Evolutionary conservation across 179 eudicot genomes (phyloP).

Genomic region (Spinacia oleracea): DNA sequence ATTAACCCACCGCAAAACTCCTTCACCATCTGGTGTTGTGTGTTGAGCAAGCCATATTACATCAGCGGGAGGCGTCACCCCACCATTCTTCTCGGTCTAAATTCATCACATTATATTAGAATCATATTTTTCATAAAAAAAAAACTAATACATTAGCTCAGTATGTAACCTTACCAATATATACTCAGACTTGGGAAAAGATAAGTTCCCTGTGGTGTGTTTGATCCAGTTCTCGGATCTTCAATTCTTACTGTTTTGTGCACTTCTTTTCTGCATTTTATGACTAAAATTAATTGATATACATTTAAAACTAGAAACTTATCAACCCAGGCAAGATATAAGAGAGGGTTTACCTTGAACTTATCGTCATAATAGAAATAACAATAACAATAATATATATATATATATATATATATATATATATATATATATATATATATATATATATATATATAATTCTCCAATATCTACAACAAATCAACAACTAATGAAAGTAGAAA

Average conservation of each 20-base stretch:
- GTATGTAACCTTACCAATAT: background rate
- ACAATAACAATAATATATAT: too few species aligned
- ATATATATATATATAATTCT: too few species aligned
- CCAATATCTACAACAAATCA: too few species aligned
- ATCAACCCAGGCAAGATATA: too few species aligned
- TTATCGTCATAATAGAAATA: too few species aligned
- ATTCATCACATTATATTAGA: background rate
- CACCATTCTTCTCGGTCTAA: conserved; percentile 1
- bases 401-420: too few species aligned
- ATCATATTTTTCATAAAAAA: background rate
- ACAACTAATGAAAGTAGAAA: too few species aligned
- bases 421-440: too few species aligned
- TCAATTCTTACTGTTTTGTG: background rate
- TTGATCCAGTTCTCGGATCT: conserved; percentile 4
- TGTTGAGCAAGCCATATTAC: conserved; percentile 8
- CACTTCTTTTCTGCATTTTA: background rate
- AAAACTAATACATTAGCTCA: background rate
- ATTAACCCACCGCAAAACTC: conserved; percentile 2
- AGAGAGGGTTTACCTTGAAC: background rate
- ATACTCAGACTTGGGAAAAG: background rate
- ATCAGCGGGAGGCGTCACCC: background rate
- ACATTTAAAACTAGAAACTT: too few species aligned
- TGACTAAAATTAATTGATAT: background rate
- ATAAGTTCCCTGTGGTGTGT: background rate
- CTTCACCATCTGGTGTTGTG: background rate